Evolutionary conservation across 768 basidiomycete genomes (phyloP).

Genomic region (Phlebiopsis gigantea): DNA sequence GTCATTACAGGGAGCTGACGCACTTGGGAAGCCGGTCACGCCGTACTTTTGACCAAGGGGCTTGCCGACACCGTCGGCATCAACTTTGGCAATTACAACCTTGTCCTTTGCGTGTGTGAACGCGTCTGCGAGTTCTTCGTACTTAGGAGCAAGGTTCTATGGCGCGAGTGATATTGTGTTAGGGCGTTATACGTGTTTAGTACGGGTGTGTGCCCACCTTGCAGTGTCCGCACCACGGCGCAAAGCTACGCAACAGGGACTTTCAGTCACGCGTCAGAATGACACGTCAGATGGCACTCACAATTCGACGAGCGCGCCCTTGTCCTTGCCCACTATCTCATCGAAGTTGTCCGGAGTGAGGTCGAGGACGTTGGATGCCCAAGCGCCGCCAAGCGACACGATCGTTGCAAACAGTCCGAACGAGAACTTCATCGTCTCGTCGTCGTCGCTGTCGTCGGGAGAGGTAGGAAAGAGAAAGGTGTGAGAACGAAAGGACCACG

Average conservation of each 20-base stretch:
- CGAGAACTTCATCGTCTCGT: slow-evolving; percentile 48
- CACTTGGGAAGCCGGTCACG: slow-evolving; percentile 84
- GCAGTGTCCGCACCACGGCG: slow-evolving; percentile 92
- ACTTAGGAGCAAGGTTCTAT: slow-evolving; percentile 82
- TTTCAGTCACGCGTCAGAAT: neutral
- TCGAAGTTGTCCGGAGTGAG: slow-evolving; percentile 72
- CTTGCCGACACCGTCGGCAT: slow-evolving; percentile 85
- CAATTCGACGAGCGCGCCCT: slow-evolving; percentile 89
- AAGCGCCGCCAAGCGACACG: slow-evolving; percentile 43
- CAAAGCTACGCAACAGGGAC: slow-evolving; percentile 48
- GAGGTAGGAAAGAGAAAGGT: neutral
- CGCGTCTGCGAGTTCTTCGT: slow-evolving; percentile 88
- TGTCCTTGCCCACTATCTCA: slow-evolving; percentile 66
- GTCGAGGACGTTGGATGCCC: slow-evolving; percentile 82
- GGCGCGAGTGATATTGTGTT: neutral
- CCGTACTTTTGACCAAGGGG: slow-evolving; percentile 72
- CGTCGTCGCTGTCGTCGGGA: neutral
- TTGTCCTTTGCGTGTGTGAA: slow-evolving; percentile 74
- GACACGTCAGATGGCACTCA: slow-evolving; percentile 36
- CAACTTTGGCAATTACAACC: slow-evolving; percentile 86
- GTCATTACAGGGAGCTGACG: slow-evolving; percentile 26
- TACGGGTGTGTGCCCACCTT: slow-evolving; percentile 64
- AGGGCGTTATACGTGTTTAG: neutral
- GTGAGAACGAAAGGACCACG: neutral
- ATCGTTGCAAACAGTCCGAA: slow-evolving; percentile 51